phyloP scores from a whole-genome alignment of 148 eudicot species.

The Rhododendron molle region DNA sequence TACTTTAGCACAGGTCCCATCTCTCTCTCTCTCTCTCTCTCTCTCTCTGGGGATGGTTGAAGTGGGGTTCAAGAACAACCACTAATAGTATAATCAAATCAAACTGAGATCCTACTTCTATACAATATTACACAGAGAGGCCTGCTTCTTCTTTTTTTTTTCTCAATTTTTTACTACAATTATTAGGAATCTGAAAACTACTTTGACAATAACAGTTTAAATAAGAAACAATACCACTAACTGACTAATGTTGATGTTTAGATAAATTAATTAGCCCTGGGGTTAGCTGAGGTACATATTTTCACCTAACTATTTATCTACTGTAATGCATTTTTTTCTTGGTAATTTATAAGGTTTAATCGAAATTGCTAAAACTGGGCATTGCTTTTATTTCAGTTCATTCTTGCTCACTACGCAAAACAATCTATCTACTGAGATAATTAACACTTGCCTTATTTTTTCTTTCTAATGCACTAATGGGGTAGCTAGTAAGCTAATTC shows the following conservation, averaged over 20 bases:
- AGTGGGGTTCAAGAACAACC: conserved; percentile 4
- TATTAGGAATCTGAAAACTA: conserved; percentile 3
- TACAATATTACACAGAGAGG: background rate
- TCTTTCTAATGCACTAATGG: background rate
- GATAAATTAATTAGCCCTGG: background rate
- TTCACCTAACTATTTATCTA: background rate
- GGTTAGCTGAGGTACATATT: background rate
- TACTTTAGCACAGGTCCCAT: background rate
- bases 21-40: background rate
- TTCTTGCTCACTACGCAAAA: background rate
- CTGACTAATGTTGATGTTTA: background rate
- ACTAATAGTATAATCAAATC: background rate
- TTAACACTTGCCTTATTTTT: background rate
- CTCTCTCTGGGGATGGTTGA: background rate
- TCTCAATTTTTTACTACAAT: background rate
- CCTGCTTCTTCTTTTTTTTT: background rate
- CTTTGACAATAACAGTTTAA: conserved; percentile 1
- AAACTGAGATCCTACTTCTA: conserved; percentile 3
- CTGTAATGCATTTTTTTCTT: background rate
- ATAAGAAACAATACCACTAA: background rate
- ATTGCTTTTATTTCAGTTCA: background rate
- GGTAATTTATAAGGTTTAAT: background rate
- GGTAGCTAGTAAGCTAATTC: background rate
- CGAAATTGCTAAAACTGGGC: background rate
- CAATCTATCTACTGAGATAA: background rate